Conservation (phyloP, 2,329 filamentous ascomycete species). For the Piedraia hortae region DNA sequence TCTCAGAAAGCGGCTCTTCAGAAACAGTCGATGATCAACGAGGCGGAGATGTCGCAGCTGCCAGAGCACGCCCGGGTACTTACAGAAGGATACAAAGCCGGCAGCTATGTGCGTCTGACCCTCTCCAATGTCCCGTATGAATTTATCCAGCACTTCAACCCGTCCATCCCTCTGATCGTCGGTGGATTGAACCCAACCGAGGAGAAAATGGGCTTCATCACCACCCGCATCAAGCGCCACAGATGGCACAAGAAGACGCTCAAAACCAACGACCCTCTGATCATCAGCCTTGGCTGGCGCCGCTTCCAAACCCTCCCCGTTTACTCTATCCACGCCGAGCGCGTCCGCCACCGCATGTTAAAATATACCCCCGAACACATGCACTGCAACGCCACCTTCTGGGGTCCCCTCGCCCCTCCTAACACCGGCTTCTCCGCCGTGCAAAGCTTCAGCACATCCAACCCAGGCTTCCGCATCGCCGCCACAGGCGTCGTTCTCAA, state of each 20-base stretch:
- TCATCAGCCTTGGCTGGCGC: slow-evolving; percentile 90
- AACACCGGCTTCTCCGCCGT: slow-evolving; percentile 92
- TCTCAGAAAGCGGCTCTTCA: slow-evolving; percentile 81
- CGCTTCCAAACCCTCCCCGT: slow-evolving; percentile 79
- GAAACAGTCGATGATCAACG: slow-evolving; percentile 92
- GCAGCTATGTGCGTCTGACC: slow-evolving; percentile 77
- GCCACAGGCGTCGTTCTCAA: slow-evolving; percentile 81
- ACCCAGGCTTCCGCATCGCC: slow-evolving; percentile 74
- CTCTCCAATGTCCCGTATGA: slow-evolving; percentile 75
- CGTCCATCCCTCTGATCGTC: slow-evolving; percentile 58
- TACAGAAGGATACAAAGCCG: slow-evolving; percentile 75
- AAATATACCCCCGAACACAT: slow-evolving; percentile 99
- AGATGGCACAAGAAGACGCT: slow-evolving; percentile 98
- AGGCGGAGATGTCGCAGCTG: slow-evolving; percentile 65
- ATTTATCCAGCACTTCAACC: slow-evolving; percentile 59
- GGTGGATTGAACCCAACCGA: slow-evolving; percentile 84
- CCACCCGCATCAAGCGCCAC: slow-evolving; percentile 89
- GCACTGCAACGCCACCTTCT: slow-evolving; percentile 94
- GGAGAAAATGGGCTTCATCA: slow-evolving; percentile 82
- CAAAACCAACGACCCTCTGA: slow-evolving; percentile 90
- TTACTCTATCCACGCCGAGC: slow-evolving; percentile 83
- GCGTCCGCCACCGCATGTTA: slow-evolving; percentile 85
- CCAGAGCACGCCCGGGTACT: slow-evolving; percentile 59
- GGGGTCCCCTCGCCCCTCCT: slow-evolving; percentile 77
- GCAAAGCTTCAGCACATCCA: slow-evolving; percentile 61